phyloP scores from a whole-genome alignment of 192 early-diverging fungal species.

The Backusella psychrophila region DNA sequence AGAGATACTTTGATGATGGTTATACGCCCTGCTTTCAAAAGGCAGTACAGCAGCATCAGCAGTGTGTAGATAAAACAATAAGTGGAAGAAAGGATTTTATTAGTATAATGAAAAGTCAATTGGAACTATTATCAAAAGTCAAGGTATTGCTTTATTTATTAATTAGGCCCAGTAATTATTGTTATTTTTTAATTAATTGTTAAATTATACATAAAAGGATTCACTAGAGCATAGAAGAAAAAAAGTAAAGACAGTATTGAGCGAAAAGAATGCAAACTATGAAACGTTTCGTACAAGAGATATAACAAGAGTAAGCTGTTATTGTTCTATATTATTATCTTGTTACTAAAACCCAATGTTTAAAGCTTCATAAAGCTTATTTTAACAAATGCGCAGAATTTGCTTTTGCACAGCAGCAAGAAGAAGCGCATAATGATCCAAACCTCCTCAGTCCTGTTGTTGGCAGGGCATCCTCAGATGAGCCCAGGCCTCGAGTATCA shows the following conservation, averaged over 20 bases:
- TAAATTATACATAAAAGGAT: not conserved
- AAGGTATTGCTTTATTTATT: not conserved
- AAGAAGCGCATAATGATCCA: not conserved
- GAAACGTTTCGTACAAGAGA: constrained; percentile 9
- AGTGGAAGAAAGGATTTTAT: not conserved
- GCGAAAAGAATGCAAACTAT: constrained; percentile 12
- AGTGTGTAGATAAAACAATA: constrained; percentile 10
- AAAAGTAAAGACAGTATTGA: constrained; percentile 9
- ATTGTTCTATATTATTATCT: not conserved
- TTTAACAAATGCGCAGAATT: constrained; percentile 16
- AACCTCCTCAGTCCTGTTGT: not conserved
- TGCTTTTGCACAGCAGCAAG: not conserved
- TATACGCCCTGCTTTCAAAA: not conserved
- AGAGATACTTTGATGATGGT: not conserved
- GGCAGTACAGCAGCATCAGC: not conserved
- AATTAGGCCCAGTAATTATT: not conserved
- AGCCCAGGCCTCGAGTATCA: constrained; percentile 10
- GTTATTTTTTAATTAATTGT: not conserved
- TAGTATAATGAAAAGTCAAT: not conserved
- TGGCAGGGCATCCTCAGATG: not conserved
- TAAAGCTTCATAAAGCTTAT: constrained; percentile 16
- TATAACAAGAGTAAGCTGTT: constrained; percentile 5
- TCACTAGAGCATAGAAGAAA: constrained; percentile 9
- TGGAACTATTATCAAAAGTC: constrained; percentile 6
- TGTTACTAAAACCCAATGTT: not conserved